These are phyloP conservation scores for Peribolospora baueri DNA, from an alignment of 768 basidiomycete genomes.

Conservation along the genomic window DNA sequence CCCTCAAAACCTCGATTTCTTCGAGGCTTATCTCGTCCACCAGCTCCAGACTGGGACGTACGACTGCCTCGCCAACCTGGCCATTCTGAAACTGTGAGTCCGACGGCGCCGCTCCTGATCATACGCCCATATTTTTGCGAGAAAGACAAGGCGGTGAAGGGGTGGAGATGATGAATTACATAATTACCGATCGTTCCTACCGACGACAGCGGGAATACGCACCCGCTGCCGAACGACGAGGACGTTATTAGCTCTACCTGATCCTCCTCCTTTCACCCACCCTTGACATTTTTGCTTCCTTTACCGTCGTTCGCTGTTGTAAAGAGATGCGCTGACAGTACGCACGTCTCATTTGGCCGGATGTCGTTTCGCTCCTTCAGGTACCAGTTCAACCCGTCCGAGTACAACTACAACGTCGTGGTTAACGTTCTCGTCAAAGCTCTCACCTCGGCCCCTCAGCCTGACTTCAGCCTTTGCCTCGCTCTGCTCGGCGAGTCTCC, in stretches of 20 bases:
- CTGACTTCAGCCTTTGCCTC: slow-evolving; percentile 82
- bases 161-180: too few relatives aligned
- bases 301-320: not conserved
- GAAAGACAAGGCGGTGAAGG: too few relatives aligned
- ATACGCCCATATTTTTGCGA: too few relatives aligned
- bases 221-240: too few relatives aligned
- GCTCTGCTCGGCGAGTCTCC: slow-evolving; percentile 55
- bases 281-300: slow-evolving; percentile 2
- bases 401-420: slow-evolving; percentile 78
- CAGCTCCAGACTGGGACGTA: slow-evolving; percentile 78
- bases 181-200: too few relatives aligned
- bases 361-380: slow-evolving; percentile 22
- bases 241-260: not conserved
- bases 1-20: slow-evolving; percentile 67
- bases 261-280: not conserved
- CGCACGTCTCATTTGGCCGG: not conserved
- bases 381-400: slow-evolving; percentile 85
- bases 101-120: too few relatives aligned
- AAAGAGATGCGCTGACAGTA: not conserved
- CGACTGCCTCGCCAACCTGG: slow-evolving; percentile 77
- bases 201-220: too few relatives aligned
- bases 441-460: slow-evolving; percentile 52
- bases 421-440: slow-evolving; percentile 85
- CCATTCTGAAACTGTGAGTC: slow-evolving; percentile 63
- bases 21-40: slow-evolving; percentile 87